Evolutionary conservation across 192 early-diverging fungal genomes (phyloP).

Genomic region (Umbelopsis sp.): DNA sequence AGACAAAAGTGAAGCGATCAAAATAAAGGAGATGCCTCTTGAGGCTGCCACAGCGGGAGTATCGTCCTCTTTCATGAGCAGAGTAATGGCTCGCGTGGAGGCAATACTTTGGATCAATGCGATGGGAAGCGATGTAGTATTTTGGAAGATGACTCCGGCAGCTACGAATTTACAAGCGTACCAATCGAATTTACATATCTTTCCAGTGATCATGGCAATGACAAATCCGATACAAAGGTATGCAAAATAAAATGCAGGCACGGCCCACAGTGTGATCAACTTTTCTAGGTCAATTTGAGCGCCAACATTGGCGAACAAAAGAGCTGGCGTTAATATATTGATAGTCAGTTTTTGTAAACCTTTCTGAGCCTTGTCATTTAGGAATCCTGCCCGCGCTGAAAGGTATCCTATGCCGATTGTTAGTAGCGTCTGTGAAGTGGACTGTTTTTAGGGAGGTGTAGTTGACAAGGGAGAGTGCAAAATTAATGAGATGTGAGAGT

Average conservation of each 20-base stretch:
- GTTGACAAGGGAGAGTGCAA: neutral
- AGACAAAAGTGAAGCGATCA: slow-evolving; percentile 16
- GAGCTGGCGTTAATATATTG: slow-evolving; percentile 24
- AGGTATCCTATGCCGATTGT: neutral
- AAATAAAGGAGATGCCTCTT: slow-evolving; percentile 23
- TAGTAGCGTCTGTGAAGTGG: neutral
- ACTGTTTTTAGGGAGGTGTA: neutral
- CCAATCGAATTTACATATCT: slow-evolving; percentile 11
- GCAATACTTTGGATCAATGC: slow-evolving; percentile 24
- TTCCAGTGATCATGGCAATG: slow-evolving; percentile 21
- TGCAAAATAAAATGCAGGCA: slow-evolving; percentile 12
- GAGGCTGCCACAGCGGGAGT: neutral
- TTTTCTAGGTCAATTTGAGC: slow-evolving; percentile 17
- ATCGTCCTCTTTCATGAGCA: slow-evolving; percentile 18
- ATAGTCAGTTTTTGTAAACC: slow-evolving; percentile 17
- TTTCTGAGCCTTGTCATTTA: slow-evolving; percentile 8
- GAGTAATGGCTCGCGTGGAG: slow-evolving; percentile 4
- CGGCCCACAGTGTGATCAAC: slow-evolving; percentile 22
- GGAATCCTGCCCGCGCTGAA: neutral
- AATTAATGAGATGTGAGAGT: too few species aligned
- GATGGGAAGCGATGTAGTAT: slow-evolving; percentile 21
- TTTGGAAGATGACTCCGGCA: slow-evolving; percentile 30
- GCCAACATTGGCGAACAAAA: slow-evolving; percentile 21
- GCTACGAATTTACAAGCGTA: slow-evolving; percentile 18
- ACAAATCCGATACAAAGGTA: neutral